Percentiles rank a stretch among this genome's conserved stretches.
These are phyloP conservation scores for Pholiota microspora DNA, from an alignment of 768 basidiomycete species.

Conservation along the genomic window DNA sequence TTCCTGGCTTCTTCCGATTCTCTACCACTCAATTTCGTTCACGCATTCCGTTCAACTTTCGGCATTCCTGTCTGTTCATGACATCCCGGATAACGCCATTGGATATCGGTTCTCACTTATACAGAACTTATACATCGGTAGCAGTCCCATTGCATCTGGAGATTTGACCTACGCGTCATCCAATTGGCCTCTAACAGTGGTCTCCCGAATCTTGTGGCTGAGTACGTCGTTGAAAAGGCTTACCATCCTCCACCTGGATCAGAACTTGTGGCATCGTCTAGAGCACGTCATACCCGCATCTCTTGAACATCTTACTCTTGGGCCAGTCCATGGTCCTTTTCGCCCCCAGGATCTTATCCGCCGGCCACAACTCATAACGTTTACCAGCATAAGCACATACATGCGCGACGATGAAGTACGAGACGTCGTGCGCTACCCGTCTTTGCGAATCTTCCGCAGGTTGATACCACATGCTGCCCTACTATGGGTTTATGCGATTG, in stretches of 20 bases:
- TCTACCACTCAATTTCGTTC: constrained; percentile 24
- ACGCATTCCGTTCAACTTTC: constrained; percentile 18
- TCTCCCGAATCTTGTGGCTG: constrained; percentile 29
- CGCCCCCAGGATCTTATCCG: constrained; percentile 25
- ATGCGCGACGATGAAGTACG: constrained; percentile 34
- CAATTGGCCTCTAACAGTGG: constrained; percentile 29
- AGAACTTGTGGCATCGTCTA: constrained; percentile 27
- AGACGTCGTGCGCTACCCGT: constrained; percentile 27
- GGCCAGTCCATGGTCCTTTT: constrained; percentile 34
- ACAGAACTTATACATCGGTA: constrained; percentile 32
- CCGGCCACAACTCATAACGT: constrained; percentile 20
- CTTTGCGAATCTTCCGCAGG: constrained; percentile 26
- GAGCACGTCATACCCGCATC: constrained; percentile 29
- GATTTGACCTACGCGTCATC: constrained; percentile 29
- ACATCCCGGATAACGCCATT: constrained; percentile 16
- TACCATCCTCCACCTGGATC: constrained; percentile 29
- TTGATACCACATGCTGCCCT: constrained; percentile 21
- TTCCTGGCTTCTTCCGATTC: constrained; percentile 19
- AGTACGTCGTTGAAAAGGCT: constrained; percentile 27
- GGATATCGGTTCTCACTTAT: constrained; percentile 21
- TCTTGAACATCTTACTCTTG: constrained; percentile 29
- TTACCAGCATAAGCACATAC: constrained; percentile 32
- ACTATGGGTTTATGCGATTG: constrained; percentile 23
- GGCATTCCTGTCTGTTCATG: constrained; percentile 20
- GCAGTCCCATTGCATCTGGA: constrained; percentile 9